Conservation (phyloP, 371 early-diverging fungal genomes). For the Zancudomyces culisetae region DNA sequence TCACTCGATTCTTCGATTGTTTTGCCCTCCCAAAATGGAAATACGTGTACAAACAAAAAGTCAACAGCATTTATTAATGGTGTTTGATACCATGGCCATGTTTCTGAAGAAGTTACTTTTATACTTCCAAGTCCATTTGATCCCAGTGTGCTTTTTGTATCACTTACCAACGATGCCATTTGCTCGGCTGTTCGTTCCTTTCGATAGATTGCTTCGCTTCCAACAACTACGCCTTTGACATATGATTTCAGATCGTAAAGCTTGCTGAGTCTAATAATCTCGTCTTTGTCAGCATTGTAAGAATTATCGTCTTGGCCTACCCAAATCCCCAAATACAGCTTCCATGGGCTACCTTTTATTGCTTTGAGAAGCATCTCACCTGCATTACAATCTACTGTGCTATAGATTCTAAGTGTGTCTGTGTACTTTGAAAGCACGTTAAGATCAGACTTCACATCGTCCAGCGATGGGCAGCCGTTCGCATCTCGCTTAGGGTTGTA, state of each 20-base stretch:
- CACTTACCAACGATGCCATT: conserved; percentile 21
- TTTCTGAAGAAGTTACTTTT: conserved; percentile 38
- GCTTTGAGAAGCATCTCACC: conserved; percentile 36
- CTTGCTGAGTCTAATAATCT: conserved; percentile 23
- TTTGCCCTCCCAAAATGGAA: conserved; percentile 48
- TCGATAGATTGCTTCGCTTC: conserved; percentile 42
- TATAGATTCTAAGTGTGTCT: conserved; percentile 33
- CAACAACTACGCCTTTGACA: conserved; percentile 36
- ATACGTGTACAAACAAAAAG: conserved; percentile 41
- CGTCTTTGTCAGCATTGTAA: conserved; percentile 28
- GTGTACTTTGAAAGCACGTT: conserved; percentile 26
- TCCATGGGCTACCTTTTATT: conserved; percentile 31
- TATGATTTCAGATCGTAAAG: conserved; percentile 20
- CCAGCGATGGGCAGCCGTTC: conserved; percentile 29
- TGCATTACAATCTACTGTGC: conserved; percentile 31
- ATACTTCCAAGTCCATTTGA: conserved; percentile 22
- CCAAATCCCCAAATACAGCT: conserved; percentile 41
- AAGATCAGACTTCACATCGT: conserved; percentile 29
- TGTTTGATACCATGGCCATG: conserved; percentile 30
- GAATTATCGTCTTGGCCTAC: conserved; percentile 28
- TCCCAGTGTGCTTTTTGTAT: conserved; percentile 22
- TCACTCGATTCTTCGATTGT: conserved; percentile 26
- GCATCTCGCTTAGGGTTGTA: conserved; percentile 32
- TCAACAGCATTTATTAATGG: conserved; percentile 31
- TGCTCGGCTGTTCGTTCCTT: conserved; percentile 22